Base-by-base conservation (phyloP, 2,329 filamentous ascomycete species). In the Stachybotrys chartarum region DNA sequence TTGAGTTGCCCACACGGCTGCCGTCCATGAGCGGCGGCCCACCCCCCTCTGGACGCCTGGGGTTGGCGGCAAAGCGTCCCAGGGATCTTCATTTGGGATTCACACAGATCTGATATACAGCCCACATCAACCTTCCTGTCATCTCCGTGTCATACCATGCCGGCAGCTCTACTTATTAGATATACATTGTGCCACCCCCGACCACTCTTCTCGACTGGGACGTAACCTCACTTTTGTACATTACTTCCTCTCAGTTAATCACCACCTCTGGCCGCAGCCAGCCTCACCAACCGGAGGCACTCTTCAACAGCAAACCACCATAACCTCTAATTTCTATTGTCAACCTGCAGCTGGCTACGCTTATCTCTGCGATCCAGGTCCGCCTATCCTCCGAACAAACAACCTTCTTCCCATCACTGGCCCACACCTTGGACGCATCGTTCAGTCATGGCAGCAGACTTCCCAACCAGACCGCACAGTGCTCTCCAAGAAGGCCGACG, bases 61-160 rank as follows among this genome's bases (percentile, higher is more conserved):
- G 11, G 30, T 52, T 52, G 50, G 45, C 50, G 35, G 50, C 31
- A 44, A 44, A 32, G 31, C 35, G 30, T 52, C 50, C 50, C 55
- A 51, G 63, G 58, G 56, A 61, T 61, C 57, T 56, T 51, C 60
- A 53, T 58, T 58, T 52, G 62, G 57, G 58, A 58, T 59, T 60
- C 56, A 59, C 57, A 65, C 63, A 65, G 64, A 66, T 66, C 64
- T 66, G 61, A 64, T 66, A 65, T 58, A 64, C 58, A 47, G 45
- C 45, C 45, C 45, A 47, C 45, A 8, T 24, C 18, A n/a, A 47
- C 45, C 45, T 47, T 47, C 45, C 18, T 47, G 16, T 47, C 45
- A 47, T 47, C 45, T 47, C 45, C 45, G 16, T 47, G 45, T n/a
- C 35, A 5, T 42, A 42, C 35, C 3, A 42, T 42, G 24, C 24